Evolutionary conservation across 1,139 yeast species (phyloP), one percentile per base, ranked within the genome.

Genomic region (Kodamaea arcana): DNA sequence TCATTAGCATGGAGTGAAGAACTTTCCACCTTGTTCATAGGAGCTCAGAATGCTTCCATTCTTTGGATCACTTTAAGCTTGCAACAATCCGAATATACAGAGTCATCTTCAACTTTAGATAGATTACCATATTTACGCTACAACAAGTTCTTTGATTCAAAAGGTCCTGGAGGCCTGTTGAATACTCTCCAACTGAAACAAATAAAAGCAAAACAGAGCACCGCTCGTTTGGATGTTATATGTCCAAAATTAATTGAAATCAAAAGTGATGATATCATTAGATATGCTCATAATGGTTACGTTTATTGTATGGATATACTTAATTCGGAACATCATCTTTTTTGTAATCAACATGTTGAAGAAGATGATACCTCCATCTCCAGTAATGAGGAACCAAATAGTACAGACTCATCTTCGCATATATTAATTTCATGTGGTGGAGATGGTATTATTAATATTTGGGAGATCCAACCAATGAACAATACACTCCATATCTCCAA

Each of bases 221-320:
- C 43, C 16, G 39, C 41, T 29, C 30, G 45, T 13, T 29, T 42
- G 4, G 33, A 37, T 11, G 34, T 41, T 10, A 37, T 37, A 4
- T 12, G 31, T 3, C 55, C 65, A 17, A 45, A 56, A 20, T 61
- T 84, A 30, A 66, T 86, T 23, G 95, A 90, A 55, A 74, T 87
- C 12, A 83, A 84, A 1, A 65, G 76, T 9, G 66, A 70, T 15
- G 81, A 87, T 48, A 73, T 78, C 25, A 69, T 85, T 2, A 67
- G 80, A 10, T 92, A 86, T 58, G 97, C 98, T 2, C 98, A 92
- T 54, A 79, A 84, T 52, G 95, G 97, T 6, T 90, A 85, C 49
- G 80, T 92, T 12, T 87, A 88, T 56, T 75, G 90, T 26, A 74
- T 88, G 75, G 69, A 69, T 28, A 44, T 62, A 38, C 43, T 68